Percentiles rank a stretch among this genome's conserved stretches.
phyloP scores from a whole-genome alignment of 2,329 filamentous ascomycete genomes.

The Alternaria ethzedia region DNA sequence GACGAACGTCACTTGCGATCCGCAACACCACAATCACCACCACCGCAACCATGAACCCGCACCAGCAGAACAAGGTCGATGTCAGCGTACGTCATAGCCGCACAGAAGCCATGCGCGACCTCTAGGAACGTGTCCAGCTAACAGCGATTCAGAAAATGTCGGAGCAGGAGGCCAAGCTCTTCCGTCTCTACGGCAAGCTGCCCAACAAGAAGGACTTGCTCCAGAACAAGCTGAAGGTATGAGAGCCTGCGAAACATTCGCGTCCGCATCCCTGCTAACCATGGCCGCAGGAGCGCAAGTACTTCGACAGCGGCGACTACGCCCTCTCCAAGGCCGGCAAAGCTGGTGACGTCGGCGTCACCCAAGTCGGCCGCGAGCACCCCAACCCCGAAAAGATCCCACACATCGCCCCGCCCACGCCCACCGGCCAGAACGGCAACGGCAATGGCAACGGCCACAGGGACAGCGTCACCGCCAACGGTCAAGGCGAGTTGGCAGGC shows the following conservation, averaged over 20 bases:
- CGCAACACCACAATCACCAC: constrained; percentile 5
- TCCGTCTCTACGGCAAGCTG: constrained; percentile 97
- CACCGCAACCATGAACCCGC: constrained; percentile 77
- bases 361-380: constrained; percentile 91
- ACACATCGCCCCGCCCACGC: constrained; percentile 74
- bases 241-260: constrained; percentile 1
- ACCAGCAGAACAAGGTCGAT: constrained; percentile 98
- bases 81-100: constrained; percentile 73
- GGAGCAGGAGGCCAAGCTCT: constrained; percentile 93
- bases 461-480: constrained; percentile 38
- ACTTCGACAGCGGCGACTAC: constrained; percentile 96
- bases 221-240: constrained; percentile 92
- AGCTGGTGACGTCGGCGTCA: constrained; percentile 90
- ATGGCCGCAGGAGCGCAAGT: constrained; percentile 76
- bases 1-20: constrained; percentile 20
- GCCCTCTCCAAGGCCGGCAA: constrained; percentile 97
- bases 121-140: constrained; percentile 13
- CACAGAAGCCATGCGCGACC: constrained; percentile 19
- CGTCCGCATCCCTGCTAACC: constrained; percentile 4
- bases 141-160: constrained; percentile 73
- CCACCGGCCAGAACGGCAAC: constrained; percentile 48
- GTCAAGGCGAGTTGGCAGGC: constrained; percentile 58
- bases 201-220: constrained; percentile 95
- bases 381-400: constrained; percentile 95
- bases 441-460: constrained; percentile 37